A percentile compares a stretch with the other conserved stretches of the same genome.
Conservation (phyloP, 495 filamentous ascomycete species). For the Cercophora samala region DNA sequence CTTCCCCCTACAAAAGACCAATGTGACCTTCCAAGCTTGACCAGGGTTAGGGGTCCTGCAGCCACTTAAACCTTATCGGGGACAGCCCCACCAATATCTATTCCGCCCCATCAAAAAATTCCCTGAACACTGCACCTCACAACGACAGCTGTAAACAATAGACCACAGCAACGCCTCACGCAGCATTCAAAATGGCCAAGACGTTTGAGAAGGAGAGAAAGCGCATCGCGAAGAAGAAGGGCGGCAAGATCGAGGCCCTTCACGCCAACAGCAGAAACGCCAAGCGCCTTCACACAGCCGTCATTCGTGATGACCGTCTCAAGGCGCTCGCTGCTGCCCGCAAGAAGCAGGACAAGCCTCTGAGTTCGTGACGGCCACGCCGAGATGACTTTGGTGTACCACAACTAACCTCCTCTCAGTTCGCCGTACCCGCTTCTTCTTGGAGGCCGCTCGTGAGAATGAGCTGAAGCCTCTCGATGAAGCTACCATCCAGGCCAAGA, state of each 20-base stretch:
- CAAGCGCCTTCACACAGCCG: conserved; percentile 68
- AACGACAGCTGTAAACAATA: not conserved
- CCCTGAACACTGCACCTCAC: not conserved
- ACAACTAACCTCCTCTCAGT: conserved; percentile 45
- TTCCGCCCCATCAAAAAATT: conserved; percentile 13
- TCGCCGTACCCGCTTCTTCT: conserved; percentile 68
- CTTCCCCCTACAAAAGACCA: not conserved
- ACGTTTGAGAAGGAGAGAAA: conserved; percentile 76
- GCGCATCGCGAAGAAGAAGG: conserved; percentile 75
- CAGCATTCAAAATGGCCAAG: conserved; percentile 61
- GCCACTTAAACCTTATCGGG: conserved; percentile 30
- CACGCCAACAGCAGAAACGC: conserved; percentile 82
- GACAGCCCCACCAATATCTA: conserved; percentile 29
- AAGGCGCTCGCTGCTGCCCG: conserved; percentile 59
- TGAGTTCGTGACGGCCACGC: conserved; percentile 48
- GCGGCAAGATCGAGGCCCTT: conserved; percentile 60
- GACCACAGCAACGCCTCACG: not conserved
- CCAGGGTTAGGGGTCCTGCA: conserved; percentile 19
- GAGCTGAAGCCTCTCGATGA: conserved; percentile 53
- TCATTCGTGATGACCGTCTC: conserved; percentile 71
- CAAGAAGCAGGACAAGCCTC: conserved; percentile 63
- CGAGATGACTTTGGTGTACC: not conserved
- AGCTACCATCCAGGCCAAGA: conserved; percentile 57
- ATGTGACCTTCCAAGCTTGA: not conserved
- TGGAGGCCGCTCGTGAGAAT: conserved; percentile 55